Base-by-base conservation (phyloP, 768 basidiomycete species). In the Boletellus ananas region DNA sequence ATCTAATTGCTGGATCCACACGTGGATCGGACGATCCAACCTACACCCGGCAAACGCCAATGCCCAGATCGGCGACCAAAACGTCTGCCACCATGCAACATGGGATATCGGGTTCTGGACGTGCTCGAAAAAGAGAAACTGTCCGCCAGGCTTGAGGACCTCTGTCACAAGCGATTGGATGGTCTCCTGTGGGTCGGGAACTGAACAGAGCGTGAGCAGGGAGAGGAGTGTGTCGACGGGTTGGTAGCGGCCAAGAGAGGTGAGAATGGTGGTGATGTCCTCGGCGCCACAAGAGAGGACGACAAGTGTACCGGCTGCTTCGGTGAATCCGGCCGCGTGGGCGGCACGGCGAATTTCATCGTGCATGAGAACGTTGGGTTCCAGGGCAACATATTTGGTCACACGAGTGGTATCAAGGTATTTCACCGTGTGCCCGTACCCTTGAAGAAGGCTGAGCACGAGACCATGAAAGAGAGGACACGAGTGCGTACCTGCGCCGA, bases 21-120 rank as follows among this genome's bases (percentile, higher is more conserved):
- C 12, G 29, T 72, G 74, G 3, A 78, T 76, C 11, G 80, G 79
- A 7, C 81, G 71, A 54, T 86, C 83, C 36, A 88, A 57, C 51
- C 70, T 70, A 58, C 87, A 89, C 13, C 87, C 86, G 56, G 81
- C 84, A 47, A 84, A 80, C 1, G 70, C 65, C 1, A 73, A 35
- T 6, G 61, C 60, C 88, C 88, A 90, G 4, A 88, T 6, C 0
- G 87, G 87, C 2, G 83, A 75, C 87, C 86, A 89, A 43, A 86
- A 74, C 0, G 71, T 53, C 64, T 90, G 88, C 85, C 86, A 89
- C 79, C 80, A 79, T 8, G 78, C 77, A 3, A 87, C 77, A 52
- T 84, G 79, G 7, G 58, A 45, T 0, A 67, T 63, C 1, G 71
- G 76, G 55, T 76, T 84, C 45, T 74, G 66, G 10, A 90, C 84